phyloP scores from a whole-genome alignment of 768 basidiomycete species.

The Suillus subaureus region DNA sequence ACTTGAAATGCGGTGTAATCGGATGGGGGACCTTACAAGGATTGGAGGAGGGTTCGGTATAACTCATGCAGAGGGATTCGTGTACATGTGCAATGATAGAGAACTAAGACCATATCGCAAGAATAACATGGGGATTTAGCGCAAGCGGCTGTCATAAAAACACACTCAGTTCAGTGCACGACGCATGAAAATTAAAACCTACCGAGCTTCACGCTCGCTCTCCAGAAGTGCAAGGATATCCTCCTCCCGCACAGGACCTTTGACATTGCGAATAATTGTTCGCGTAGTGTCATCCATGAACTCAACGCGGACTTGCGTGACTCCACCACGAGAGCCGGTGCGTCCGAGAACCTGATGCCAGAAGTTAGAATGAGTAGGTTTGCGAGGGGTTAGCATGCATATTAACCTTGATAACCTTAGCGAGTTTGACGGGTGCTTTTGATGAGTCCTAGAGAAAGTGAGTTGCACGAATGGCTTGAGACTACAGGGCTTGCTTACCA shows the following conservation, averaged over 20 bases:
- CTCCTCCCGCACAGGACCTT: slow-evolving; percentile 94
- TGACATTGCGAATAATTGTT: slow-evolving; percentile 98
- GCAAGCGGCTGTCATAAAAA: slow-evolving; percentile 6
- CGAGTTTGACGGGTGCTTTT: slow-evolving; percentile 95
- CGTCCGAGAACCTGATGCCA: slow-evolving; percentile 86
- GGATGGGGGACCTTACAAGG: background rate
- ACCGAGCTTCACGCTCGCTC: slow-evolving; percentile 99
- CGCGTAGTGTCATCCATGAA: slow-evolving; percentile 97
- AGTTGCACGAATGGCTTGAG: background rate
- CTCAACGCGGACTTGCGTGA: slow-evolving; percentile 98
- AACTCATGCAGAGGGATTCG: slow-evolving; percentile 9
- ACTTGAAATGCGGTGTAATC: background rate
- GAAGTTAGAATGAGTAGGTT: slow-evolving; percentile 4
- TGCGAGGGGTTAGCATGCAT: background rate
- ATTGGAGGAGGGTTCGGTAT: background rate
- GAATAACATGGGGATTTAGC: slow-evolving; percentile 6
- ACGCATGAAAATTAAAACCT: background rate
- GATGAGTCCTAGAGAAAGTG: slow-evolving; percentile 63
- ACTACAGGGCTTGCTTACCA: slow-evolving; percentile 6
- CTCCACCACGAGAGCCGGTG: slow-evolving; percentile 98
- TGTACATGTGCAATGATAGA: slow-evolving; percentile 10
- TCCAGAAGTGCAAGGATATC: slow-evolving; percentile 97
- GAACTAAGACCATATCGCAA: slow-evolving; percentile 8
- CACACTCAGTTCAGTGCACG: background rate
- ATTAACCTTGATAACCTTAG: slow-evolving; percentile 92